These are phyloP conservation scores for Phytophthora pini DNA, from an alignment of 352 stramenopile genomes.

Conservation along the genomic window DNA sequence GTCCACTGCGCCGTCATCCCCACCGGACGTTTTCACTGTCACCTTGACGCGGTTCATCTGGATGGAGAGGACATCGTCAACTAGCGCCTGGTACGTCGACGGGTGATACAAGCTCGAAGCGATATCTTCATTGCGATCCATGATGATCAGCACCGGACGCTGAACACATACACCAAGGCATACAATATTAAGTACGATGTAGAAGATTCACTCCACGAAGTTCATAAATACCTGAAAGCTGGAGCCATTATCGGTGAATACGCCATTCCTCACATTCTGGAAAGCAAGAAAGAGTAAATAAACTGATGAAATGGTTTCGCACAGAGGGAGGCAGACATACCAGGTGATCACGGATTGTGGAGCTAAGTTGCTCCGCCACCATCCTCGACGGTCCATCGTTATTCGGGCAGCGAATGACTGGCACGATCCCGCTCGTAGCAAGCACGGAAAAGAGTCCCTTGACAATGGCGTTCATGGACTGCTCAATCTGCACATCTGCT, in stretches of 20 bases:
- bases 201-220: background rate
- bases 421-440: slow-evolving; percentile 92
- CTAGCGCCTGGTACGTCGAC: slow-evolving; percentile 93
- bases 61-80: slow-evolving; percentile 97
- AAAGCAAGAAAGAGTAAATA: slow-evolving; percentile 1
- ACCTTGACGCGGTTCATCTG: slow-evolving; percentile 97
- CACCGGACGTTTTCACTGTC: slow-evolving; percentile 62
- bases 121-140: slow-evolving; percentile 98
- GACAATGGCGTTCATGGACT: slow-evolving; percentile 75
- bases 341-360: slow-evolving; percentile 79
- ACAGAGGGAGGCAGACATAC: slow-evolving; percentile 25
- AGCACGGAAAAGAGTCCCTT: slow-evolving; percentile 94
- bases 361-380: slow-evolving; percentile 94
- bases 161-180: slow-evolving; percentile 24
- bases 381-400: slow-evolving; percentile 96
- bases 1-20: slow-evolving; percentile 40
- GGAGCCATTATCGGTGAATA: slow-evolving; percentile 64
- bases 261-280: slow-evolving; percentile 64
- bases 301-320: background rate
- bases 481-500: slow-evolving; percentile 81
- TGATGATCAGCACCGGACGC: slow-evolving; percentile 96
- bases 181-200: slow-evolving; percentile 5
- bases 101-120: slow-evolving; percentile 95
- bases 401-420: slow-evolving; percentile 95
- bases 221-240: slow-evolving; percentile 68